Conservation (phyloP, 352 stramenopile species). For the Phytophthora idaei region DNA sequence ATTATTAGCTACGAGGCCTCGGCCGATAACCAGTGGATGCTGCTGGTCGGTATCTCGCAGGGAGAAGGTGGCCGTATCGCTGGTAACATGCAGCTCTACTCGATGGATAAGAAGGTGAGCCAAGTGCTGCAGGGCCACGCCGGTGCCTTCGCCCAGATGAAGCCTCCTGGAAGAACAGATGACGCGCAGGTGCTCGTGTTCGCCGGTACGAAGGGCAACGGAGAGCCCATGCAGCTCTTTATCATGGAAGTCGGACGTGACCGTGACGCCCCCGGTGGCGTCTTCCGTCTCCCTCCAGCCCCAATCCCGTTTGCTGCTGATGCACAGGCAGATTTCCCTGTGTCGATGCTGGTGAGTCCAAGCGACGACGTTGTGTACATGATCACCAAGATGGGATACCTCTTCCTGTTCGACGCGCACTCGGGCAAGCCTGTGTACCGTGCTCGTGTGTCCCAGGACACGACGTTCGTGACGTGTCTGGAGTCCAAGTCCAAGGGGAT, state of each 20-base stretch:
- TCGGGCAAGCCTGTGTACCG: conserved; percentile 98
- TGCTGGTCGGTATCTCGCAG: conserved; percentile 98
- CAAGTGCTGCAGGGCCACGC: conserved; percentile 98
- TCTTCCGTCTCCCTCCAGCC: conserved; percentile 94
- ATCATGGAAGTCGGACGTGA: conserved; percentile 99
- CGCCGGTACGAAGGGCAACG: conserved; percentile 82
- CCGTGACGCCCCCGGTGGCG: conserved; percentile 93
- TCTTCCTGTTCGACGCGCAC: conserved; percentile 99
- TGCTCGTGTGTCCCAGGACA: conserved; percentile 97
- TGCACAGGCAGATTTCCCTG: conserved; percentile 97
- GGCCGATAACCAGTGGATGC: conserved; percentile 97
- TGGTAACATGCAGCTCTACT: conserved; percentile 99
- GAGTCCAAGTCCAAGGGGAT: conserved; percentile 95
- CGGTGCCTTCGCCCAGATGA: conserved; percentile 97
- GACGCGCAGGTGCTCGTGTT: conserved; percentile 89
- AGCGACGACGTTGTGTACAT: conserved; percentile 97
- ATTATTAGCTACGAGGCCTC: conserved; percentile 99
- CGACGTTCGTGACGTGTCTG: conserved; percentile 95
- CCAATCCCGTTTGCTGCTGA: conserved; percentile 97
- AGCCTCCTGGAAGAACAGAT: conserved; percentile 93
- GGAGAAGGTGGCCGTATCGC: conserved; percentile 93
- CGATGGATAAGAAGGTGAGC: conserved; percentile 98
- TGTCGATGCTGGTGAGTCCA: conserved; percentile 95
- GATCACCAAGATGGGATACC: conserved; percentile 99
- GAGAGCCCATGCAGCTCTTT: conserved; percentile 89